A percentile compares a stretch with the other conserved stretches of the same genome.
phyloP scores from a whole-genome alignment of 306 rosid genomes.

The Corylus avellana region DNA sequence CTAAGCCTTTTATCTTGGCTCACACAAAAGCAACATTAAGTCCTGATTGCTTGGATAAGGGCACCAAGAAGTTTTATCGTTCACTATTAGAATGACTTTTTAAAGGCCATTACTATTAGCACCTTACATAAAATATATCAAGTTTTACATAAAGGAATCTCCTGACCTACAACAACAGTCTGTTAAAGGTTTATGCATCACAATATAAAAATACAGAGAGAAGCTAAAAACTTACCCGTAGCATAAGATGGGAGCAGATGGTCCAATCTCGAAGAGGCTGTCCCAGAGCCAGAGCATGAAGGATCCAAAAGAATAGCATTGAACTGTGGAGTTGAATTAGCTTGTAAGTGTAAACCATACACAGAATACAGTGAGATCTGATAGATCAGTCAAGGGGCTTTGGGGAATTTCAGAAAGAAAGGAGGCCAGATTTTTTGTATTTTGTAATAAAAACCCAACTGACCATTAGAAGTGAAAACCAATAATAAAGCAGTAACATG shows the following conservation, averaged over 20 bases:
- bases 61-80: background rate
- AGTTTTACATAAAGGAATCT: background rate
- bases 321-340: slow-evolving; percentile 43
- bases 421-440: background rate
- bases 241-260: slow-evolving; percentile 84
- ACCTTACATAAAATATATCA: background rate
- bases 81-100: background rate
- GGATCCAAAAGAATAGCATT: slow-evolving; percentile 90
- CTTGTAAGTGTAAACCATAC: background rate
- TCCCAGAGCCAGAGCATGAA: slow-evolving; percentile 94
- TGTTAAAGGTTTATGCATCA: background rate
- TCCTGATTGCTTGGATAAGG: background rate
- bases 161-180: background rate
- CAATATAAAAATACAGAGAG: background rate
- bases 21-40: background rate
- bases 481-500: background rate
- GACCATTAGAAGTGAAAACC: background rate
- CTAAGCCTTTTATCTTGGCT: background rate
- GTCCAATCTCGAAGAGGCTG: slow-evolving; percentile 75
- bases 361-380: background rate
- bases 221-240: slow-evolving; percentile 44
- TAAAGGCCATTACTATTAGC: background rate
- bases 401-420: background rate
- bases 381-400: background rate
- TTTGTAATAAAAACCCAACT: background rate